These are phyloP conservation scores for Ananas comosus DNA, from an alignment of 176 grass and related monocot genomes.

Conservation along the genomic window DNA sequence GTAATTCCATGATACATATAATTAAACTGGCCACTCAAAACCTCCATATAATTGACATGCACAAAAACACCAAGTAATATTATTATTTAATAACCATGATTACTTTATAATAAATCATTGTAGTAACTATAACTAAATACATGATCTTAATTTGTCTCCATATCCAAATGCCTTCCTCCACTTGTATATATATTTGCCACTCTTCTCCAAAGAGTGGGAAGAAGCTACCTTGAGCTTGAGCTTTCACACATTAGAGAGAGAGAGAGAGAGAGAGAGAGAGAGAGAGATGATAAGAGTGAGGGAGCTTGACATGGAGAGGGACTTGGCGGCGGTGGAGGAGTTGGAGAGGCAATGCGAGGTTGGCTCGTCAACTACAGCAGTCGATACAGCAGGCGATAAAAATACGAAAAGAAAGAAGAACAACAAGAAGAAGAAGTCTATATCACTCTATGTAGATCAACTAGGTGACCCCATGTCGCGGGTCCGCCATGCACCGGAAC, in stretches of 20 bases:
- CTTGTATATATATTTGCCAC: neutral
- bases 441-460: conserved; percentile 42
- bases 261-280: neutral
- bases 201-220: neutral
- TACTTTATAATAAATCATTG: too few species aligned
- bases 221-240: neutral
- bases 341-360: conserved; percentile 52
- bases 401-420: conserved; percentile 15
- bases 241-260: neutral
- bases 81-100: too few species aligned
- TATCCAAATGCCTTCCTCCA: too few species aligned
- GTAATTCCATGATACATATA: too few species aligned
- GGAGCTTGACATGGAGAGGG: conserved; percentile 49
- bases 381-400: neutral
- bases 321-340: conserved; percentile 39
- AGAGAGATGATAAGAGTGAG: conserved; percentile 33
- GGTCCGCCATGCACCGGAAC: conserved; percentile 49
- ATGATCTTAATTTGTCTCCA: too few species aligned
- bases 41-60: too few species aligned
- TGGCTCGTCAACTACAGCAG: conserved; percentile 13
- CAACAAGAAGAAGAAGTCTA: conserved; percentile 28
- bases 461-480: conserved; percentile 52
- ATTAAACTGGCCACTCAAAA: too few species aligned
- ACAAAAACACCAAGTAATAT: too few species aligned
- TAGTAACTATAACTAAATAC: too few species aligned